A percentile compares a stretch with the other conserved stretches of the same genome.
Conservation (phyloP, 805 yeast species). For the Torulaspora gathmanii region DNA sequence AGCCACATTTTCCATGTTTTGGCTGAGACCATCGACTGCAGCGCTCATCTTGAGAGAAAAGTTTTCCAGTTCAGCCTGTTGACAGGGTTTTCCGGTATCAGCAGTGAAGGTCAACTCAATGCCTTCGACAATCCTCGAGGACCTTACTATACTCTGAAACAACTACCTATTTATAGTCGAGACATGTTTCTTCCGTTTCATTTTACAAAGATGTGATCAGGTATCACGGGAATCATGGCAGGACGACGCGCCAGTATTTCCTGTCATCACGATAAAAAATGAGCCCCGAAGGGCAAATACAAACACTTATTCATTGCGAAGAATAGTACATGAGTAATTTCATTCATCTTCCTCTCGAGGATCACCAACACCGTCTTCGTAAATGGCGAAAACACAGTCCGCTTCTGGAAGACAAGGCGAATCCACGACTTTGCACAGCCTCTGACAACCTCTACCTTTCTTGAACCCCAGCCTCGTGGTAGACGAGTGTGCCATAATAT, state of each 20-base stretch:
- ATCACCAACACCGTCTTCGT: constrained; percentile 95
- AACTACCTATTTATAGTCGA: neutral
- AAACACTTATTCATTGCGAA: neutral
- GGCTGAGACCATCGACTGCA: neutral
- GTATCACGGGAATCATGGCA: neutral
- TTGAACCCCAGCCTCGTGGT: constrained; percentile 87
- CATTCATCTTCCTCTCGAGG: constrained; percentile 73
- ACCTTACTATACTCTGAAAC: neutral
- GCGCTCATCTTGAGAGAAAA: constrained; percentile 1
- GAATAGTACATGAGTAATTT: neutral
- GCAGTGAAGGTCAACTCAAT: neutral
- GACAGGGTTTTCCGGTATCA: neutral
- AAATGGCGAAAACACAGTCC: constrained; percentile 91
- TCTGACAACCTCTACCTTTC: constrained; percentile 87
- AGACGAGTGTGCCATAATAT: constrained; percentile 93
- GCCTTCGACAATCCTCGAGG: neutral
- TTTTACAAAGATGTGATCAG: neutral
- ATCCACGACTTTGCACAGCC: constrained; percentile 91
- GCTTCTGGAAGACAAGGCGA: constrained; percentile 96
- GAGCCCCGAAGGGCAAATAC: constrained; percentile 1
- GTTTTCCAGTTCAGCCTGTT: neutral
- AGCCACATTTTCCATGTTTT: neutral
- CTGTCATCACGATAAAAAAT: neutral
- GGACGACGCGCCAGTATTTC: constrained; percentile 1
- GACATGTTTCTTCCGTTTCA: constrained; percentile 2